Base-by-base conservation (phyloP, 495 filamentous ascomycete genomes). In the Neurospora cerealis region DNA sequence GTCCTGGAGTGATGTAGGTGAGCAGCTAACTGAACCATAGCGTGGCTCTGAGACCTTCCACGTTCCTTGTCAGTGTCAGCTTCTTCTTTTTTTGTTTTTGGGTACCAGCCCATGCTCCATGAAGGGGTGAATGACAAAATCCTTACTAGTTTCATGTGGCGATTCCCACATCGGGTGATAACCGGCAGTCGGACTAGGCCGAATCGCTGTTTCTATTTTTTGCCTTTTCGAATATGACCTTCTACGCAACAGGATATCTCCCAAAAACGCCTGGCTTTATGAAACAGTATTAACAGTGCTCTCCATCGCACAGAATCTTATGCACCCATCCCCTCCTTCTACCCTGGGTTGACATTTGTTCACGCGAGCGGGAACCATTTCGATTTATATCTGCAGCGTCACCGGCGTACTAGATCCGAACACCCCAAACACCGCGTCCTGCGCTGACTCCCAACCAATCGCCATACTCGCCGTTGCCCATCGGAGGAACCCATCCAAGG, bases 401-500 rank as follows among this genome's bases (percentile, higher is more conserved):
- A 66, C 34, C 54, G 54, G 54, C 28, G 15, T 66, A 66, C 70
- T 72, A 74, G n/a, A 72, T 28, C 75, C 76, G 73, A 37, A 82
- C 81, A 32, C 95, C 95, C 93, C 94, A 98, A 21, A 98, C 87
- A 1, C 95, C 96, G 72, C 95, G 87, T 34, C 96, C 96, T 40
- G 93, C 96, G 79, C 91, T 92, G 6, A 99, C 93, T 32, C 96
- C 96, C 21, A 99, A 83, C 96, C 96, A 99, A 74, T 99, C 96
- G 17, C 93, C 91, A 5, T 90, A 90, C 70, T 93, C 92, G n/a
- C 87, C 85, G 69, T 87, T 91, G 13, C 78, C 74, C 74, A 93
- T 91, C 70, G 92, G 92, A 40, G 96, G 95, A 19, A 93, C 93
- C 96, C 96, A 99, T 78, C 92, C 95, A 40, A 98, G 87, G 81